Percentiles rank a stretch among this genome's conserved stretches.
These are phyloP conservation scores for Heterobasidion occidentale DNA, from an alignment of 1,284 basidiomycete genomes.

Conservation along the genomic window DNA sequence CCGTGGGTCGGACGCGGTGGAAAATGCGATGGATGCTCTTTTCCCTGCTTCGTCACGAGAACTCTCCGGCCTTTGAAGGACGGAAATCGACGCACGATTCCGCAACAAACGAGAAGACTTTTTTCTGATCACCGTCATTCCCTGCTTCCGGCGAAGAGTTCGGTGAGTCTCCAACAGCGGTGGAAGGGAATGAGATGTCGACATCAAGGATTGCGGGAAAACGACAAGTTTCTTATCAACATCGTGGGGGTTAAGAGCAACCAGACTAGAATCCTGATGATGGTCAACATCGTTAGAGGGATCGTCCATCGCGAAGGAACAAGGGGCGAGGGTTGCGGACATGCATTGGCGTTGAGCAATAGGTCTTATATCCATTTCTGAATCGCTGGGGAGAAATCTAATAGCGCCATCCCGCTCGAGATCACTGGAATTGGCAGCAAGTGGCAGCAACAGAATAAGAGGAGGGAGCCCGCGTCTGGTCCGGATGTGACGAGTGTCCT, in stretches of 20 bases:
- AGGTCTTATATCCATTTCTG: no score
- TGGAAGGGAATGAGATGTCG: slow-evolving; percentile 12
- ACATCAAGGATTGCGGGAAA: neutral
- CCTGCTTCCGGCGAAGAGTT: slow-evolving; percentile 32
- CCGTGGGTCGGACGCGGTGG: neutral
- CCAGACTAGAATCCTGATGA: neutral
- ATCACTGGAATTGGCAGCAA: neutral
- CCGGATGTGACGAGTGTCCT: neutral
- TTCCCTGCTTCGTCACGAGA: neutral
- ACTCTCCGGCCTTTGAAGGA: slow-evolving; percentile 8
- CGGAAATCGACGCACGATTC: slow-evolving; percentile 20
- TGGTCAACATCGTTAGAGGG: no score
- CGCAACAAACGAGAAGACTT: slow-evolving; percentile 32
- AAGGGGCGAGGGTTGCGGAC: no score
- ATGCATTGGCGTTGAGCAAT: no score
- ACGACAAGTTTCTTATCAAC: neutral
- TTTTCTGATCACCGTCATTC: slow-evolving; percentile 25
- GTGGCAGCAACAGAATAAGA: neutral
- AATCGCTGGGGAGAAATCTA: neutral
- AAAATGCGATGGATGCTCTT: neutral
- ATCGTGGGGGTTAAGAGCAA: neutral
- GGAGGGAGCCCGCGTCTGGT: neutral
- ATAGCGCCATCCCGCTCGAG: neutral
- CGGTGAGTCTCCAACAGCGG: slow-evolving; percentile 14
- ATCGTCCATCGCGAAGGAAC: no score